Conservation (phyloP, 2,329 filamentous ascomycete genomes). For the Xylaria sp. region DNA sequence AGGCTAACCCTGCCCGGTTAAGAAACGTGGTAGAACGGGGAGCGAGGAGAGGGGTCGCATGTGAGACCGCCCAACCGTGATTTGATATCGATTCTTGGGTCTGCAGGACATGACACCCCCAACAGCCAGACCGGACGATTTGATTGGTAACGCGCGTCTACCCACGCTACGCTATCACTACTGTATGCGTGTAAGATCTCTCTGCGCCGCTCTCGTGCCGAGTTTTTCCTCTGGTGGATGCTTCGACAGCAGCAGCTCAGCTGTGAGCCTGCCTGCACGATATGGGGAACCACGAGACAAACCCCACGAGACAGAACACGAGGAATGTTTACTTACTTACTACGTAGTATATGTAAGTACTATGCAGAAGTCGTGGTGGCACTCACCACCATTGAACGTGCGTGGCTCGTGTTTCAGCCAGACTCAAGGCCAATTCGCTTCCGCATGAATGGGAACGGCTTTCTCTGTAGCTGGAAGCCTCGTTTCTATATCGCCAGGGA, state of each 20-base stretch:
- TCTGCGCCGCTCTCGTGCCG: background rate
- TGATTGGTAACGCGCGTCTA: constrained; percentile 34
- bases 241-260: constrained; percentile 6
- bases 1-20: constrained; percentile 1
- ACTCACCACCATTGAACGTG: background rate
- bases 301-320: background rate
- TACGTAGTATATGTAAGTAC: background rate
- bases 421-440: background rate
- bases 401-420: constrained; percentile 24
- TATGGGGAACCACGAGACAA: background rate
- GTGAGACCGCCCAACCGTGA: constrained; percentile 12
- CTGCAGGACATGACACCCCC: constrained; percentile 23
- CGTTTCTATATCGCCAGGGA: background rate
- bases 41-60: constrained; percentile 15
- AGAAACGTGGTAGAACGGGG: constrained; percentile 30
- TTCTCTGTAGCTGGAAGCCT: constrained; percentile 4
- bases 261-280: background rate
- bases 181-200: constrained; percentile 19
- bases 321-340: no score
- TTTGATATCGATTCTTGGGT: constrained; percentile 24
- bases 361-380: constrained; percentile 7
- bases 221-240: background rate
- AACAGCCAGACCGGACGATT: background rate
- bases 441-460: constrained; percentile 19
- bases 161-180: background rate